Evolutionary conservation across 352 stramenopile species (phyloP).

Genomic region (Elongisporangium senticosum): DNA sequence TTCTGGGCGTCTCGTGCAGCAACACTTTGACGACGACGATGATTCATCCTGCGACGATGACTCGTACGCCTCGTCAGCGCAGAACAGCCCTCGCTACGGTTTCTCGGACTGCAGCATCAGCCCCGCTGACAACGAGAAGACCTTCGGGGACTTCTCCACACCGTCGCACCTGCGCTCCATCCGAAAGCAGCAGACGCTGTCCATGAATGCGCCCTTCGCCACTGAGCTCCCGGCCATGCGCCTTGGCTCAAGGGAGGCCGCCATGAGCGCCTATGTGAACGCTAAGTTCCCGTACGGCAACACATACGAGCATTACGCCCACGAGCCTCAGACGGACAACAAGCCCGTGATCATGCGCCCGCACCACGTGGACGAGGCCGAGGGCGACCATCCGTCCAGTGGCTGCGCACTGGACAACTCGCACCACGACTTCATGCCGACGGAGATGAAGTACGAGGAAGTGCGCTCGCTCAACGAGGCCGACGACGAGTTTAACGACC

Average conservation of each 20-base stretch:
- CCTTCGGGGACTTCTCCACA: slow-evolving; percentile 35
- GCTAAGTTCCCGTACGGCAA: slow-evolving; percentile 21
- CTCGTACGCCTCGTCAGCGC: slow-evolving; percentile 25
- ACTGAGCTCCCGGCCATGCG: slow-evolving; percentile 3
- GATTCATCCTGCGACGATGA: slow-evolving; percentile 52
- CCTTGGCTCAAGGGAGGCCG: slow-evolving; percentile 8
- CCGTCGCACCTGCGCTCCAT: slow-evolving; percentile 38
- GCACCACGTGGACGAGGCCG: slow-evolving; percentile 19
- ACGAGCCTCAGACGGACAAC: slow-evolving; percentile 9
- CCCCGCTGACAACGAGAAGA: slow-evolving; percentile 35
- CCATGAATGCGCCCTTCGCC: slow-evolving; percentile 5
- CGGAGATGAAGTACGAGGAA: slow-evolving; percentile 51
- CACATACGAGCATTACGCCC: slow-evolving; percentile 25
- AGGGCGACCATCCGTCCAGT: slow-evolving; percentile 14
- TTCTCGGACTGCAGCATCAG: slow-evolving; percentile 59
- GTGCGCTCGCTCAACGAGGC: slow-evolving; percentile 38
- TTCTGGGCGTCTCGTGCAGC: slow-evolving; percentile 40
- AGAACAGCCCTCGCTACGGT: slow-evolving; percentile 36
- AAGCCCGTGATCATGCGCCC: slow-evolving; percentile 4
- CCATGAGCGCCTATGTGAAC: slow-evolving; percentile 6
- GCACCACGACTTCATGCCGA: slow-evolving; percentile 29
- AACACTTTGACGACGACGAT: slow-evolving; percentile 49
- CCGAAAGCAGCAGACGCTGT: slow-evolving; percentile 37
- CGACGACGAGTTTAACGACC: slow-evolving; percentile 40
- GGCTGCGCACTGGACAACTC: slow-evolving; percentile 17